Evolutionary conservation across 2,329 filamentous ascomycete species (phyloP), one percentile per base, ranked within the genome.

Genomic region (Colletotrichum navitas): DNA sequence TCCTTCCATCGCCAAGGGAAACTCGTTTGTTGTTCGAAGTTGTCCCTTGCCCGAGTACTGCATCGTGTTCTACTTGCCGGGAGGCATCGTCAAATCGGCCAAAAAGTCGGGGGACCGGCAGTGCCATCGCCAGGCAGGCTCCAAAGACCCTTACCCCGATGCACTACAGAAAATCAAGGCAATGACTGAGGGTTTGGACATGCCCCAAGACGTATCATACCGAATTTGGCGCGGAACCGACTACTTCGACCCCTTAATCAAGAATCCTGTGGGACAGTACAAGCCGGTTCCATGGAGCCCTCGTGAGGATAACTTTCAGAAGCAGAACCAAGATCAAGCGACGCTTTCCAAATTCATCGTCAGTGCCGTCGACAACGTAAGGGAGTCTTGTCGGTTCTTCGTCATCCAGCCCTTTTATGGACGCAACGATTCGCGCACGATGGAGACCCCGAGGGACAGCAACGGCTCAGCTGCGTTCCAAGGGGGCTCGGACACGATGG

Each of bases 141-240:
- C 62, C 2, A n/a, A 47, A 10, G 66, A 64, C 59, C 45, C 54
- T 16, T 72, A 72, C 39, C 41, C 56, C 21, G n/a, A 56, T n/a
- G 70, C 67, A 10, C 58, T 71, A 21, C 29, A 34, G 5, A 56
- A 56, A 14, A 21, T 72, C 14, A 18, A 56, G 16, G 58, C 29
- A n/a, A 54, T 68, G 39, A 64, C 36, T 4, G 59, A 12, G 12
- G 16, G 5, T 10, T 18, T 60, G 2, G 2, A n/a, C 21, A 58
- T 64, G 14, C 63, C 49, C 7, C n/a, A n/a, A 32, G 39, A 56
- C 21, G 10, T 64, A 24, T 56, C 26, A 7, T 72, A 61, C 26
- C 72, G 65, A 3, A 51, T 74, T 32, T 74, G 66, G 69, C 66
- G 63, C 11, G 72, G 73, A n/a, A 39, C 21, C 16, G 69, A 74